Evolutionary conservation across 2,329 filamentous ascomycete genomes (phyloP), one percentile per base, ranked within the genome.

Genomic region (Aureobasidium vineae): DNA sequence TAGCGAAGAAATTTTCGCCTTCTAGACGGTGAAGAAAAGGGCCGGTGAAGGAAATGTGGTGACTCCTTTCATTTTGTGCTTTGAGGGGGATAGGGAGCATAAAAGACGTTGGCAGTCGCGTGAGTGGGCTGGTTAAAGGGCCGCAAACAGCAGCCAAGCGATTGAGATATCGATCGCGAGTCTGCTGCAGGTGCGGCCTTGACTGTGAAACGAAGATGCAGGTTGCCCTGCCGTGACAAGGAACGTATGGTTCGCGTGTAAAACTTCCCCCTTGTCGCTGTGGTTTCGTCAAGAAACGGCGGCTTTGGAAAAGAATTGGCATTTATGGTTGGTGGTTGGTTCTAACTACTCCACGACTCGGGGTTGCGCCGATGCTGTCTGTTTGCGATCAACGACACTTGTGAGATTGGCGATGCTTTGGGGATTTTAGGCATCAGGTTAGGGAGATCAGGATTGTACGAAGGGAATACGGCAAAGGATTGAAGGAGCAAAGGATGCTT

Each of bases 371-470:
- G 6, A 52, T 52, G 49, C 26, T 47, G 11, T 47, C 21, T 52
- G 49, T 54, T 38, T 54, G 53, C 53, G 53, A 56, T 56, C 33
- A 41, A 26, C 53, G 36, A 41, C 28, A 31, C 53, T 56, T 41
- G 15, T 28, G 53, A 56, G 8, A 56, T 56, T 56, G 52, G 36
- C 8, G 52, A 56, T 56, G 52, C 26, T 56, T 10, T 28, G n/a
- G 21, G n/a, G 52, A 56, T 19, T 56, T 56, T 26, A 56, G 53
- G 53, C 53, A 56, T 56, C 53, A 56, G 33, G 15, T 40, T 45
- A 45, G 16, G 36, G 26, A 6, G 26, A 26, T 11, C 19, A 57
- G 33, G 56, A 21, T 45, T 45, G 36, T 45, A 59, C 56, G 56
- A 33, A 16, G 41, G 40, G 2, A 33, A 59, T 59, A 47, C 56